Evolutionary conservation across 208 protist species (phyloP).

Genomic region (Leishmania lainsoni): DNA sequence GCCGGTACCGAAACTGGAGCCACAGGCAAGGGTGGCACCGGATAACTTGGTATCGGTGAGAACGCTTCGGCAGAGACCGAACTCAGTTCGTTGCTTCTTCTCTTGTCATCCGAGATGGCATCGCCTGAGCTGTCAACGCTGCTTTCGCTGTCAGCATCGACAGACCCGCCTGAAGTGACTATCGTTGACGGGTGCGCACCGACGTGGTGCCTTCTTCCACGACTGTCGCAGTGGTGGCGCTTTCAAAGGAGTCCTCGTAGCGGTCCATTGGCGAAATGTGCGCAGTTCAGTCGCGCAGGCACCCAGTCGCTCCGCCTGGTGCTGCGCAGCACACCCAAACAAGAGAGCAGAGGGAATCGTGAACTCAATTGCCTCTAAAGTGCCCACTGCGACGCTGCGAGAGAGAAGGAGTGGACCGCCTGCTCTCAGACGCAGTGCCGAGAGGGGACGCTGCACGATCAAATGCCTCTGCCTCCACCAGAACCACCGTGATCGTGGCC

Average conservation of each 20-base stretch:
- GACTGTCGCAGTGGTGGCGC: slow-evolving; percentile 32
- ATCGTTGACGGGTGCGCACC: neutral
- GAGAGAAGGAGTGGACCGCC: neutral
- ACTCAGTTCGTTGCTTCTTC: neutral
- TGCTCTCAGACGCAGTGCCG: neutral
- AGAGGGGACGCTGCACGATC: neutral
- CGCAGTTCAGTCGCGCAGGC: neutral
- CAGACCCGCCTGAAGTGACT: neutral
- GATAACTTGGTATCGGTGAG: neutral
- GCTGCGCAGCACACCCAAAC: neutral
- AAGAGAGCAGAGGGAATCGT: neutral
- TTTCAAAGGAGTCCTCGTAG: slow-evolving; percentile 79
- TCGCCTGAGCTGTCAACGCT: neutral
- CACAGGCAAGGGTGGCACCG: neutral
- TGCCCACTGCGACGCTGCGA: neutral
- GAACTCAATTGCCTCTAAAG: neutral
- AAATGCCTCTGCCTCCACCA: neutral
- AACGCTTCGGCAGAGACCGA: neutral
- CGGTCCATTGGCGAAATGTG: slow-evolving; percentile 39
- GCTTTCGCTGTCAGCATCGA: neutral
- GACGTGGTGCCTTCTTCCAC: slow-evolving; percentile 2
- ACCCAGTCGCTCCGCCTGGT: neutral
- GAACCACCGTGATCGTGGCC: neutral
- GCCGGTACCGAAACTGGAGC: neutral
- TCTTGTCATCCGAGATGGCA: neutral